These are phyloP conservation scores for Senecio squalidus DNA, from an alignment of 140 eudicot species.

Conservation along the genomic window DNA sequence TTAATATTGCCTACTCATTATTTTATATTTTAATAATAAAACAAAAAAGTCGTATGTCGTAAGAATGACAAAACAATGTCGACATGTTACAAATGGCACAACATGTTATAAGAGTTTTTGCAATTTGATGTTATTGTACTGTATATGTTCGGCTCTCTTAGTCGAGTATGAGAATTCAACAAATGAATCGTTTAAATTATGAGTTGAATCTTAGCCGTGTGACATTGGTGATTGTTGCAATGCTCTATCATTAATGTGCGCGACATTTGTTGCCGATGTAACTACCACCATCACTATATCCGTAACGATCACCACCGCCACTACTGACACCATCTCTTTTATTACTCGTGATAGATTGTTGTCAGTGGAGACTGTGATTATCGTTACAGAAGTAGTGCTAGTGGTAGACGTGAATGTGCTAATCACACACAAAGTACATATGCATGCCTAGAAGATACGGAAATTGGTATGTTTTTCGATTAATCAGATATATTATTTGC, in stretches of 20 bases:
- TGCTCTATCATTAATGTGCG: no score
- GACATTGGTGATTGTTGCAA: no score
- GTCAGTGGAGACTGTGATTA: conserved; percentile 20
- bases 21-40: not conserved
- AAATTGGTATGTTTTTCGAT: not conserved
- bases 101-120: conserved; percentile 1
- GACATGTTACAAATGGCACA: conserved; percentile 26
- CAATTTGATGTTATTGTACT: not conserved
- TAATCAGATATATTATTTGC: not conserved
- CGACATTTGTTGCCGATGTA: not conserved
- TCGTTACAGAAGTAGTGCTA: conserved; percentile 15
- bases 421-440: not conserved
- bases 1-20: not conserved
- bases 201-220: no score
- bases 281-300: conserved; percentile 7
- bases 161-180: no score
- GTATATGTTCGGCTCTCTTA: not conserved
- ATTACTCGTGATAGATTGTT: not conserved
- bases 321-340: not conserved
- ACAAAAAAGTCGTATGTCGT: not conserved
- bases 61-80: conserved; percentile 28
- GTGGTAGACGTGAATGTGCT: not conserved
- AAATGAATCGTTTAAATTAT: no score
- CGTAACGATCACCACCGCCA: conserved; percentile 39
- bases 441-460: not conserved